Evolutionary conservation across 2,329 filamentous ascomycete genomes (phyloP).

Genomic region (Aphanocladium album): DNA sequence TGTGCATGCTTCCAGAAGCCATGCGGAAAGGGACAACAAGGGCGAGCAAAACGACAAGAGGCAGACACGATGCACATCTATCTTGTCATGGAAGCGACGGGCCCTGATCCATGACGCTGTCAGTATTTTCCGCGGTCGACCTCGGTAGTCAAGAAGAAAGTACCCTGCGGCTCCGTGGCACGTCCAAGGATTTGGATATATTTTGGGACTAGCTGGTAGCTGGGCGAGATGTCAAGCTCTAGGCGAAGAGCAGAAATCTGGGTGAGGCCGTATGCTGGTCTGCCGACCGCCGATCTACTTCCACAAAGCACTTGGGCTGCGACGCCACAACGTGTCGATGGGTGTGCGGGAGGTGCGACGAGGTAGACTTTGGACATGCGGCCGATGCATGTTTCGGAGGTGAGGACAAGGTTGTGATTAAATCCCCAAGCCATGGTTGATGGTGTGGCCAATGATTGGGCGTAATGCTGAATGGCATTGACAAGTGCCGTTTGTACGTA

Average conservation of each 20-base stretch:
- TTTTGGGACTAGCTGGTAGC: neutral
- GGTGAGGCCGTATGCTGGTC: neutral
- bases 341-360: neutral
- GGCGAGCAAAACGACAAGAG: too few relatives aligned
- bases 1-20: constrained; percentile 1
- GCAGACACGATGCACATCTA: too few relatives aligned
- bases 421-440: neutral
- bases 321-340: constrained; percentile 8
- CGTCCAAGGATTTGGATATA: neutral
- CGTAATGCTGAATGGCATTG: neutral
- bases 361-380: neutral
- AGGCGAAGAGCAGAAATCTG: neutral
- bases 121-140: neutral
- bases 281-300: neutral
- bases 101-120: neutral
- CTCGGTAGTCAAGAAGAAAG: neutral
- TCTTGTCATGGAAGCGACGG: neutral
- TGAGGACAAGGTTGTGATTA: neutral
- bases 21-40: neutral
- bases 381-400: neutral
- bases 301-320: neutral
- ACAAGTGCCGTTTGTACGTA: neutral
- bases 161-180: neutral
- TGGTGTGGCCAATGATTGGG: neutral
- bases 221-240: neutral